Conservation (phyloP, 192 early-diverging fungal species). For the Podochytrium sp. region DNA sequence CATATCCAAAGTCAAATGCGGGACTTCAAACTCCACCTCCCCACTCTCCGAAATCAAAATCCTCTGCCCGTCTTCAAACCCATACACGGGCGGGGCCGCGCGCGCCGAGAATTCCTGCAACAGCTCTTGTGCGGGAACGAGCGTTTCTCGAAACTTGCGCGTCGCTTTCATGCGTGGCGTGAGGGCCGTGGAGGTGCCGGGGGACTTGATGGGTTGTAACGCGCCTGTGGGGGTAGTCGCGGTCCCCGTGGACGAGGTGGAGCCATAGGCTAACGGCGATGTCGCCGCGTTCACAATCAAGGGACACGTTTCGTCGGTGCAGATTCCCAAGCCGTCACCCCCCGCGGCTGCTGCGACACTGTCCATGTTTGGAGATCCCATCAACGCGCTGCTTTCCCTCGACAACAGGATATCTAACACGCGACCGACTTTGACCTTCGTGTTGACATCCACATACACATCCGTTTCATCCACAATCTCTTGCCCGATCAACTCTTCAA, state of each 20-base stretch:
- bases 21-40: constrained; percentile 11
- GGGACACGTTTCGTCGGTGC: not conserved
- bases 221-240: not conserved
- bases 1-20: constrained; percentile 20
- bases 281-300: not conserved
- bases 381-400: not conserved
- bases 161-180: not conserved
- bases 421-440: constrained; percentile 46
- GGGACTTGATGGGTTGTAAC: not conserved
- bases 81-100: constrained; percentile 3
- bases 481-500: constrained; percentile 59
- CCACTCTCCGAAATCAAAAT: constrained; percentile 15
- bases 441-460: constrained; percentile 53
- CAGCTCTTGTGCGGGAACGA: constrained; percentile 13
- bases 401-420: constrained; percentile 18
- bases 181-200: not conserved
- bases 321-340: not conserved
- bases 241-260: not conserved
- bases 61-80: constrained; percentile 24
- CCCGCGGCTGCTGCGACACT: not conserved
- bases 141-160: constrained; percentile 16
- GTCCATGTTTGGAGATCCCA: not conserved
- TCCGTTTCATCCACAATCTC: constrained; percentile 64
- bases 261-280: not conserved
- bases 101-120: not conserved